Evolutionary conservation across 2,329 filamentous ascomycete genomes (phyloP).

Genomic region (Aspergillus luchuensis): DNA sequence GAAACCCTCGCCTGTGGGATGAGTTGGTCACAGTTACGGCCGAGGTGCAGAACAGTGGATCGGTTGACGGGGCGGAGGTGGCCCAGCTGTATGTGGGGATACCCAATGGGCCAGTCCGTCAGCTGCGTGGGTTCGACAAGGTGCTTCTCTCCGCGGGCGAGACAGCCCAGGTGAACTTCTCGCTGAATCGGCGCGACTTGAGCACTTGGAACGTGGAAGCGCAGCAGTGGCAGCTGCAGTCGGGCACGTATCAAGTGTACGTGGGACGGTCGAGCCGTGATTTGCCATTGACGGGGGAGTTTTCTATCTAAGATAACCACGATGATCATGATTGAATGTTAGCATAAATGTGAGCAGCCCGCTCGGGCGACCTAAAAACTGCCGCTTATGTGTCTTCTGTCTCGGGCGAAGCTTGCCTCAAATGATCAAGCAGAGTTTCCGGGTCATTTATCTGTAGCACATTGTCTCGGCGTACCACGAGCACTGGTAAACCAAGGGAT

Average conservation of each 20-base stretch:
- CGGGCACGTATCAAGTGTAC: constrained; percentile 22
- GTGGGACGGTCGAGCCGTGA: constrained; percentile 29
- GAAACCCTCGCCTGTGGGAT: constrained; percentile 57
- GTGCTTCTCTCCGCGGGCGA: constrained; percentile 45
- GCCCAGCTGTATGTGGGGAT: constrained; percentile 58
- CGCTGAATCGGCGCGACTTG: constrained; percentile 39
- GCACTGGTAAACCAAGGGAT: not conserved
- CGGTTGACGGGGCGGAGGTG: constrained; percentile 50
- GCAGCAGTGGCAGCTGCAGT: constrained; percentile 27
- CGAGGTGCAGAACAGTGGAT: constrained; percentile 54
- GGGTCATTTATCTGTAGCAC: not conserved
- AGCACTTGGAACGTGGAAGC: constrained; percentile 33
- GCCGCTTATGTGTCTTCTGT: not conserved
- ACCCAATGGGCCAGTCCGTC: constrained; percentile 31
- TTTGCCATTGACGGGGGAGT: constrained; percentile 20
- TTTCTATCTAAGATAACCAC: constrained; percentile 7
- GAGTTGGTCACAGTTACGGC: constrained; percentile 51
- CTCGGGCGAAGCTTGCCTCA: not conserved
- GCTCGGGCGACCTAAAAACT: not conserved
- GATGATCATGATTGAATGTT: not conserved
- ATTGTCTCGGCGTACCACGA: not conserved
- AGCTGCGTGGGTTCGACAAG: constrained; percentile 58
- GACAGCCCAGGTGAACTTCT: constrained; percentile 46
- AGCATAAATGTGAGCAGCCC: not conserved
- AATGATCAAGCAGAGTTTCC: not conserved